Evolutionary conservation across 2,329 filamentous ascomycete species (phyloP).

Genomic region (Penicillium capsulatum): DNA sequence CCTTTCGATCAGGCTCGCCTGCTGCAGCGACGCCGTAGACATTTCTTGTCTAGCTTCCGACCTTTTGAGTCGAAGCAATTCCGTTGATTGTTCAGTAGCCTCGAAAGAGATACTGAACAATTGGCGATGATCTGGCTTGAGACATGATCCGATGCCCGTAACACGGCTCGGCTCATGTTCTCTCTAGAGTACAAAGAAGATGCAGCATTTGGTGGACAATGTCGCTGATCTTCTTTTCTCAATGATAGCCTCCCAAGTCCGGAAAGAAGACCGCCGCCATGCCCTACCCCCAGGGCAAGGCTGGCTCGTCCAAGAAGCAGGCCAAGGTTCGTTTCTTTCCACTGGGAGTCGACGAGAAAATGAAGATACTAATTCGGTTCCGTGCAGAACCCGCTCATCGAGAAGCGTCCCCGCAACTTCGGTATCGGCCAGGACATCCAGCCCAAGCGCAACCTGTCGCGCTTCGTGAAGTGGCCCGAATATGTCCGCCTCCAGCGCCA

Average conservation of each 20-base stretch:
- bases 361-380: slow-evolving; percentile 14
- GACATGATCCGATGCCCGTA: slow-evolving; percentile 52
- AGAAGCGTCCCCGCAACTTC: slow-evolving; percentile 97
- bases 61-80: slow-evolving; percentile 34
- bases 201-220: slow-evolving; percentile 67
- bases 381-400: slow-evolving; percentile 90
- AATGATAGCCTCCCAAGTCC: slow-evolving; percentile 98
- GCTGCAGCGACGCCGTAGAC: slow-evolving; percentile 23
- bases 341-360: slow-evolving; percentile 8
- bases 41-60: slow-evolving; percentile 27
- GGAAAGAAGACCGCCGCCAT: slow-evolving; percentile 98
- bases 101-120: slow-evolving; percentile 30
- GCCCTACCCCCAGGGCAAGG: slow-evolving; percentile 93
- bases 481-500: slow-evolving; percentile 97
- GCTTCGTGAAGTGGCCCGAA: slow-evolving; percentile 99
- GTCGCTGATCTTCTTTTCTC: slow-evolving; percentile 97
- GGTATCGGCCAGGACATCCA: slow-evolving; percentile 99
- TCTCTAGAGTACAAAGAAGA: slow-evolving; percentile 95
- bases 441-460: slow-evolving; percentile 88
- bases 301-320: slow-evolving; percentile 80
- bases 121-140: slow-evolving; percentile 53
- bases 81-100: slow-evolving; percentile 33
- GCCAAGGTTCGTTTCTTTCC: slow-evolving; percentile 71
- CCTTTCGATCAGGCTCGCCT: slow-evolving; percentile 32
- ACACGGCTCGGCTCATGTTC: slow-evolving; percentile 43